Evolutionary conservation across 2,329 filamentous ascomycete species (phyloP), one percentile per base, ranked within the genome.

Genomic region (Colletotrichum brevisporum): DNA sequence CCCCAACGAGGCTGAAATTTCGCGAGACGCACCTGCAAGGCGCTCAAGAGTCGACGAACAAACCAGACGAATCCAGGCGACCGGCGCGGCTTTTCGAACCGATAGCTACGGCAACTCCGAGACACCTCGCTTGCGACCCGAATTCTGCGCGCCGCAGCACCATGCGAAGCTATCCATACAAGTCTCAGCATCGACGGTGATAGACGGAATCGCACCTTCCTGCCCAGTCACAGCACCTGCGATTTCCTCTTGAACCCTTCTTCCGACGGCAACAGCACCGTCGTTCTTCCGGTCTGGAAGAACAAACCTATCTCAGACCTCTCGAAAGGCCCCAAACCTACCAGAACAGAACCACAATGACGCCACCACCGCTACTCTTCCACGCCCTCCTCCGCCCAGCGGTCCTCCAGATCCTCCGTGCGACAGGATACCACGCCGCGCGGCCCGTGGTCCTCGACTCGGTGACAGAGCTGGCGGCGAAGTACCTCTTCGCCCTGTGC

Each of bases 391-490:
- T 98, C 66, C 94, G 94, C 50, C 95, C 95, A 2, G 91, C 91
- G 55, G 89, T 98, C 70, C 89, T 98, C 67, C 94, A 98, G 81
- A 95, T 97, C 75, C 90, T 98, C 59, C 94, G 95, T 76, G 94
- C 95, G 36, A 92, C 94, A 26, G 95, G 95, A 78, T 98, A 97
- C 83, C 93, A 97, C 78, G 87, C 91, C 50, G 93, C 94, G 58
- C 90, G 90, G 63, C 91, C 94, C 2, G 91, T 92, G 4, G 94
- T 97, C 6, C 85, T 98, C 66, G 95, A 98, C 81, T 91, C 93
- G 10, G 80, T 98, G n/a, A 93, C 94, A 15, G 94, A 98, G 80
- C 86, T 98, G 8, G 91, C 94, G 0, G 92, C 91, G 51, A 90
- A 93, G 73, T 97, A 98, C 80, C 83, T 98, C 67, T 83, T 89